Conservation (phyloP, 2,329 filamentous ascomycete genomes). For the Simplicillium sp. region DNA sequence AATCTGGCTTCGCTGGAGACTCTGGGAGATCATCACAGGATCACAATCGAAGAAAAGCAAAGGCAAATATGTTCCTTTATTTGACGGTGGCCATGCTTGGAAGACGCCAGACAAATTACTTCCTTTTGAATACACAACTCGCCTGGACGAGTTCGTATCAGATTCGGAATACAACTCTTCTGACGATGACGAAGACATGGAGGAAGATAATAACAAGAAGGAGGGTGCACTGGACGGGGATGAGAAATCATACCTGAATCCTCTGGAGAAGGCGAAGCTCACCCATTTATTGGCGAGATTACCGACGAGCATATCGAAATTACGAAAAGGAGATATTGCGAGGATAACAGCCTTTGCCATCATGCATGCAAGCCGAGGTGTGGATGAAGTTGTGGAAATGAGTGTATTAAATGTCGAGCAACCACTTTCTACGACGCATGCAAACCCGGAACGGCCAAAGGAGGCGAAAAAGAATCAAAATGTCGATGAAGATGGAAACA, state of each 20-base stretch:
- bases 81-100: slow-evolving; percentile 73
- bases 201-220: slow-evolving; percentile 43
- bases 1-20: slow-evolving; percentile 84
- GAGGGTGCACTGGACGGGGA: slow-evolving; percentile 33
- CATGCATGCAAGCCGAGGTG: slow-evolving; percentile 72
- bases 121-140: slow-evolving; percentile 72
- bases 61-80: slow-evolving; percentile 53
- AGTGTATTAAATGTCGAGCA: slow-evolving; percentile 73
- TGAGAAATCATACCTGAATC: slow-evolving; percentile 63
- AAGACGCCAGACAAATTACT: slow-evolving; percentile 61
- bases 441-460: slow-evolving; percentile 48
- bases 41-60: slow-evolving; percentile 34
- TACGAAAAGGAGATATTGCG: slow-evolving; percentile 79
- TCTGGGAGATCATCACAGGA: slow-evolving; percentile 80
- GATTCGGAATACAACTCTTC: slow-evolving; percentile 81
- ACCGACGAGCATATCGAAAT: slow-evolving; percentile 62
- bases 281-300: slow-evolving; percentile 75
- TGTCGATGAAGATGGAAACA: slow-evolving; percentile 31
- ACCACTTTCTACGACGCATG: slow-evolving; percentile 64
- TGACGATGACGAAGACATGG: slow-evolving; percentile 63
- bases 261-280: slow-evolving; percentile 74
- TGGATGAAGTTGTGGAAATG: slow-evolving; percentile 85
- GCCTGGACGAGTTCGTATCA: slow-evolving; percentile 68
- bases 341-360: slow-evolving; percentile 83
- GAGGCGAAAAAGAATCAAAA: slow-evolving; percentile 27